Evolutionary conservation across 805 yeast species (phyloP).

Genomic region (Ascoidea asiatica): DNA sequence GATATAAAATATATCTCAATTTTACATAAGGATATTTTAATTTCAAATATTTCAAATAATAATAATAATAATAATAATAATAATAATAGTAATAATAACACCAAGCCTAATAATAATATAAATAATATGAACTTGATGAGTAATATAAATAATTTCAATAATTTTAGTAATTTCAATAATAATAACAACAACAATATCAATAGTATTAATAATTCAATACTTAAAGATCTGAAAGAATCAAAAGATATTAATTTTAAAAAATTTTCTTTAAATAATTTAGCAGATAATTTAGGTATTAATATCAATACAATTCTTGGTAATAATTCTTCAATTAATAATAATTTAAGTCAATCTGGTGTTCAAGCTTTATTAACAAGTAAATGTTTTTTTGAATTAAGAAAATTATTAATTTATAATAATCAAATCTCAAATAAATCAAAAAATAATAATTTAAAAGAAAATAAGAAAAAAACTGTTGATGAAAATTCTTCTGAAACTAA

Average conservation of each 20-base stretch:
- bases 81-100: background rate
- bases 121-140: background rate
- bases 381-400: constrained; percentile 26
- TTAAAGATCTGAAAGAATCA: background rate
- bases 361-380: constrained; percentile 27
- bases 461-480: too few relatives aligned
- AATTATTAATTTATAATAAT: constrained; percentile 4
- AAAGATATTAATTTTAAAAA: constrained; percentile 19
- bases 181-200: background rate
- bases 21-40: constrained; percentile 17
- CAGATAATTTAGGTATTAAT: constrained; percentile 27
- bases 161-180: too few relatives aligned
- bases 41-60: constrained; percentile 15
- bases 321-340: constrained; percentile 1
- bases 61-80: constrained; percentile 8
- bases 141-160: too few relatives aligned
- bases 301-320: background rate
- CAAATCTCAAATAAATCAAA: too few relatives aligned
- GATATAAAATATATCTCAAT: constrained; percentile 54
- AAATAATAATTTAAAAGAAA: too few relatives aligned
- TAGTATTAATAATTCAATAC: background rate
- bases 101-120: background rate
- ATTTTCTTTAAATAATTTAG: constrained; percentile 22
- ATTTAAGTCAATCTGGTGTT: constrained; percentile 25
- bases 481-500: too few relatives aligned